Percentiles rank a stretch among this genome's conserved stretches.
Evolutionary conservation across 257 asterid genomes (phyloP).

Genomic region (Nicotiana otophora): DNA sequence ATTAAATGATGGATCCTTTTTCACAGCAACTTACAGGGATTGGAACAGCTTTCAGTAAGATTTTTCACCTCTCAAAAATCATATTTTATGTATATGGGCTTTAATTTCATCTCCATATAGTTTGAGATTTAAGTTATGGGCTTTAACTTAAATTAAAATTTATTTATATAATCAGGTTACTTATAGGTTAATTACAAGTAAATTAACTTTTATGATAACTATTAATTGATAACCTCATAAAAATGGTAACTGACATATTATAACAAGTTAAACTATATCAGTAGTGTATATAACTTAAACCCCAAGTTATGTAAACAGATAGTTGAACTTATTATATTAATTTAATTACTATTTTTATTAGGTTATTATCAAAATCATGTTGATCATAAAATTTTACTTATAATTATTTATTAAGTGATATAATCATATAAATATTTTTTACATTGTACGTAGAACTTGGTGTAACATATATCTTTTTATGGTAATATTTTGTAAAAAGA

Average conservation of each 20-base stretch:
- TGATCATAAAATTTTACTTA: not conserved
- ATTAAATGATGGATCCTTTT: not conserved
- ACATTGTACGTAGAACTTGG: not conserved
- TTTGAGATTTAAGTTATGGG: not conserved
- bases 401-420: not conserved
- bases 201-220: not conserved
- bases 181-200: not conserved
- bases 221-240: not conserved
- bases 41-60: not conserved
- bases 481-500: not conserved
- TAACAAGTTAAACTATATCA: not conserved
- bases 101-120: not conserved
- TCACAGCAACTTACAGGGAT: not conserved
- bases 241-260: not conserved
- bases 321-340: not conserved
- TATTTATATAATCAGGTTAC: not conserved
- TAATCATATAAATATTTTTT: no score
- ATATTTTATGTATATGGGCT: not conserved
- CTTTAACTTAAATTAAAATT: not conserved
- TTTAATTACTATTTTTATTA: not conserved
- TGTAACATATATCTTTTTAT: not conserved
- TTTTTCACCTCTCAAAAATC: not conserved
- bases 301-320: not conserved
- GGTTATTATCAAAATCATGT: not conserved
- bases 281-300: not conserved